Conservation (phyloP, 257 asterid genomes). For the Solanum raphanifolium region DNA sequence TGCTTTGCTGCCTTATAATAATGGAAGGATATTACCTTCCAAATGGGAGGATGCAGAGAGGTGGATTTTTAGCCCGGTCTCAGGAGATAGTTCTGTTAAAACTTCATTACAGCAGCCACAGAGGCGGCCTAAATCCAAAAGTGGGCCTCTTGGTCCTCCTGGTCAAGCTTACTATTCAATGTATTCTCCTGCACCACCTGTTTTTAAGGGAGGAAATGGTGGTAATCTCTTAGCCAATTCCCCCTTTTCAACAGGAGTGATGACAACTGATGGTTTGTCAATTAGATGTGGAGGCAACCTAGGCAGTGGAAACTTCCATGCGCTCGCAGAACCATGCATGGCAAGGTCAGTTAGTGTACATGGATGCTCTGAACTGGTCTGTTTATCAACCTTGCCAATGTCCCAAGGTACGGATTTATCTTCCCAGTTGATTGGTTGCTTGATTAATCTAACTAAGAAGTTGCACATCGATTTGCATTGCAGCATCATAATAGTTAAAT, state of each 20-base stretch:
- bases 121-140: slow-evolving; percentile 78
- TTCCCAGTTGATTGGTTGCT: background rate
- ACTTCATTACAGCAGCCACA: slow-evolving; percentile 60
- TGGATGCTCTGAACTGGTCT: slow-evolving; percentile 64
- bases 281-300: slow-evolving; percentile 28
- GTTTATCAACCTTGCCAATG: slow-evolving; percentile 44
- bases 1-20: slow-evolving; percentile 52
- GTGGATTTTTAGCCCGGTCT: slow-evolving; percentile 86
- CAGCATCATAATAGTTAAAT: background rate
- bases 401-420: slow-evolving; percentile 35
- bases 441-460: background rate
- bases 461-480: background rate
- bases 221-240: slow-evolving; percentile 42
- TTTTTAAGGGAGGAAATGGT: slow-evolving; percentile 30
- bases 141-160: slow-evolving; percentile 96
- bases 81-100: slow-evolving; percentile 53
- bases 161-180: slow-evolving; percentile 62
- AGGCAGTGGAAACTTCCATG: slow-evolving; percentile 37
- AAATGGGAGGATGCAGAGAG: slow-evolving; percentile 99
- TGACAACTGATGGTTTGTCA: slow-evolving; percentile 51
- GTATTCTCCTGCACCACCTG: slow-evolving; percentile 70
- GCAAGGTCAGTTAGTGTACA: slow-evolving; percentile 83
- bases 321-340: slow-evolving; percentile 58
- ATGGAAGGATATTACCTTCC: slow-evolving; percentile 75
- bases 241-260: slow-evolving; percentile 58